Percentiles rank a stretch among this genome's conserved stretches.
Evolutionary conservation across 345 rosid genomes (phyloP).

Genomic region (Eucalyptus polybractea): DNA sequence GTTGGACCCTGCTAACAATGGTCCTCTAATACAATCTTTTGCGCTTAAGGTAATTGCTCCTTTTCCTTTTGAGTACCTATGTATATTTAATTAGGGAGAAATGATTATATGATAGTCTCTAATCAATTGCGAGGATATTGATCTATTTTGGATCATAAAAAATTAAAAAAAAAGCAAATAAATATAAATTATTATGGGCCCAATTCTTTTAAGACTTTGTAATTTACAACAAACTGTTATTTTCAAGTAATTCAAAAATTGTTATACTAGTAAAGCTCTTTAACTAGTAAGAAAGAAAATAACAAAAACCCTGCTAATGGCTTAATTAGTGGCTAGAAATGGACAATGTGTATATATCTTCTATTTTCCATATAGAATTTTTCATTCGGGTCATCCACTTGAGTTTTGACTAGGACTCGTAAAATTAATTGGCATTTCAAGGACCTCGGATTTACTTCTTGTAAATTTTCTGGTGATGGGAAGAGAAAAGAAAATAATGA

Average conservation of each 20-base stretch:
- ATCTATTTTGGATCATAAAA: too few species aligned
- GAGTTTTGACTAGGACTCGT: neutral
- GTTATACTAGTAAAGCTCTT: neutral
- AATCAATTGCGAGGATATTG: too few species aligned
- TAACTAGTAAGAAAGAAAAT: neutral
- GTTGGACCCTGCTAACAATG: neutral
- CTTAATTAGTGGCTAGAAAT: neutral
- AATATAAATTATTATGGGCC: too few species aligned
- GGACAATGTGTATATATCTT: neutral
- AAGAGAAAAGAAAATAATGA: neutral
- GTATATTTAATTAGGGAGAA: neutral
- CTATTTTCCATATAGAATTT: neutral
- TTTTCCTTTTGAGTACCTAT: neutral
- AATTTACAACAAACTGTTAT: too few species aligned
- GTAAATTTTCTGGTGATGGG: neutral
- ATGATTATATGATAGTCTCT: too few species aligned
- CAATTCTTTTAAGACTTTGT: too few species aligned
- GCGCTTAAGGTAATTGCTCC: neutral
- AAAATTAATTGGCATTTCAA: neutral
- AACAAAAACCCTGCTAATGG: neutral
- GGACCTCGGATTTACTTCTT: neutral
- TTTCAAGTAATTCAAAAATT: too few species aligned
- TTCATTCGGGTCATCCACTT: neutral
- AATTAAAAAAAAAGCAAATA: accelerated
- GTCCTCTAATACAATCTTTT: neutral